phyloP scores from a whole-genome alignment of 768 basidiomycete genomes.

The Trametes meyenii region DNA sequence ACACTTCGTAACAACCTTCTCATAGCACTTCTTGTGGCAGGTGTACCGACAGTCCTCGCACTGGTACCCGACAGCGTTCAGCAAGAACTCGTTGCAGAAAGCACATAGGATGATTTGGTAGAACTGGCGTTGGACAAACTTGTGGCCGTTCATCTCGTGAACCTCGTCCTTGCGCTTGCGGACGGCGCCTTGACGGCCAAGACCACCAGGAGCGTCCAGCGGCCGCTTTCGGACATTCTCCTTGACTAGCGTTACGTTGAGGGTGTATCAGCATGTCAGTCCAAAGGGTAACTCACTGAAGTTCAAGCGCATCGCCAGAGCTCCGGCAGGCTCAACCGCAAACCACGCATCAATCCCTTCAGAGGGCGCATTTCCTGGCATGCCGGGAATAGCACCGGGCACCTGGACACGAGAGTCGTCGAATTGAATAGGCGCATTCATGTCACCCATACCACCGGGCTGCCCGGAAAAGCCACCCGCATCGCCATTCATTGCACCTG shows the following conservation, averaged over 20 bases:
- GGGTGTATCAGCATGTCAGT: constrained; percentile 7
- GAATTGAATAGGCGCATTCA: constrained; percentile 44
- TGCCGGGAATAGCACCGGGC: constrained; percentile 17
- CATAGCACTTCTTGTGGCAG: constrained; percentile 98
- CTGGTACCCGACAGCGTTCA: constrained; percentile 97
- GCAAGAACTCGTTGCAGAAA: constrained; percentile 95
- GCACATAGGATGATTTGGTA: constrained; percentile 99
- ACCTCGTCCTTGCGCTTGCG: constrained; percentile 98
- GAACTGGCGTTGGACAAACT: constrained; percentile 96
- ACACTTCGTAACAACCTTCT: constrained; percentile 99
- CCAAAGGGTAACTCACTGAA: constrained; percentile 70
- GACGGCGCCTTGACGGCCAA: constrained; percentile 97
- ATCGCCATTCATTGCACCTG: constrained; percentile 82
- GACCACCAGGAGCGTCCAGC: constrained; percentile 86
- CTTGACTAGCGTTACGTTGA: constrained; percentile 66
- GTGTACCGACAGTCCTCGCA: constrained; percentile 99
- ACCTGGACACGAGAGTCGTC: constrained; percentile 27
- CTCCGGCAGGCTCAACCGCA: constrained; percentile 96
- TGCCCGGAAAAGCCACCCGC: constrained; percentile 50
- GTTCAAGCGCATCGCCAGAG: constrained; percentile 83
- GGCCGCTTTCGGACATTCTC: constrained; percentile 96
- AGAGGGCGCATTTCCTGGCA: constrained; percentile 25
- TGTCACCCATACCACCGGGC: constrained; percentile 50
- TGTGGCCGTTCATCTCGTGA: constrained; percentile 99
- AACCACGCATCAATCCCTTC: constrained; percentile 99